Conservation (phyloP, 257 asterid species). For the Asclepias syriaca region DNA sequence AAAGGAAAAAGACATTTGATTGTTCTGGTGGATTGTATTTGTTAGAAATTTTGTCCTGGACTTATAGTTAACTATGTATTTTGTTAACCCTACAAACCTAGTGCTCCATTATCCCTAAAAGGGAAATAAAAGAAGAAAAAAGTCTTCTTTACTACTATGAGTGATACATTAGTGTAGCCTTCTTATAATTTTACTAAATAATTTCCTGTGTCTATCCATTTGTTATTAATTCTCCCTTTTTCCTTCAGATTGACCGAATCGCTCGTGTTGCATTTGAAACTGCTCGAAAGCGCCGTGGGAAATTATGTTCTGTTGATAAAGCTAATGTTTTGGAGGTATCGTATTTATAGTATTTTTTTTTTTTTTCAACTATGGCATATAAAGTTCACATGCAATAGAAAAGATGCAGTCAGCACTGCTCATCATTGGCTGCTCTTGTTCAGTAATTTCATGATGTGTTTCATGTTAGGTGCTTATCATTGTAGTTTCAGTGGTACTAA, state of each 20-base stretch:
- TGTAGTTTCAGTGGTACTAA: background rate
- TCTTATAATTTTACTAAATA: background rate
- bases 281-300: conserved; percentile 83
- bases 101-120: background rate
- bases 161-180: background rate
- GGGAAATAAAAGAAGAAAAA: background rate
- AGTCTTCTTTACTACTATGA: background rate
- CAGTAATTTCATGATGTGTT: background rate
- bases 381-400: background rate
- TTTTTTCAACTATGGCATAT: conserved; percentile 6
- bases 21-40: background rate
- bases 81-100: background rate
- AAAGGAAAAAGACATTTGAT: background rate
- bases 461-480: background rate
- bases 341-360: background rate
- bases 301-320: conserved; percentile 94
- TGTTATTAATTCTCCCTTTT: background rate
- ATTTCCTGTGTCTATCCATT: background rate
- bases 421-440: background rate
- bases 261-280: conserved; percentile 96
- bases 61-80: background rate
- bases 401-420: background rate
- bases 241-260: conserved; percentile 84
- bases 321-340: conserved; percentile 98
- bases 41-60: background rate